These are phyloP conservation scores for Dillenia turbinata DNA, from an alignment of 164 flowering plant genomes.

Conservation along the genomic window DNA sequence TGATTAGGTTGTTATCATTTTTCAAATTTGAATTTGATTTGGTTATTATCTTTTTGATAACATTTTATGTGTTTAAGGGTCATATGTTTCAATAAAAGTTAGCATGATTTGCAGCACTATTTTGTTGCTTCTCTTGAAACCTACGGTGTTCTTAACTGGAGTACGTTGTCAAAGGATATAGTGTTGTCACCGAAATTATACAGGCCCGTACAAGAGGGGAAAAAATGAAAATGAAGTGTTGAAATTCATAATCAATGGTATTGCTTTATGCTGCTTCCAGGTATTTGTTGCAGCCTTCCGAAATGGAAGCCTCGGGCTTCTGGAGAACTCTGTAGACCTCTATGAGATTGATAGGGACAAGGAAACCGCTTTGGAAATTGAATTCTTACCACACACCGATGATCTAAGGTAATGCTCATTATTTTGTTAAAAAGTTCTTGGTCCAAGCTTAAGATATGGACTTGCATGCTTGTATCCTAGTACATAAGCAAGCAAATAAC, in stretches of 20 bases:
- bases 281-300: conserved; percentile 61
- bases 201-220: conserved; percentile 27
- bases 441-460: no score
- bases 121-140: conserved; percentile 49
- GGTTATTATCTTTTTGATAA: no score
- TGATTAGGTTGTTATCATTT: no score
- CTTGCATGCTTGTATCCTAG: background rate
- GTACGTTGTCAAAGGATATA: conserved; percentile 20
- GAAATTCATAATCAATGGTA: conserved; percentile 21
- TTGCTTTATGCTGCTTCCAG: conserved; percentile 20
- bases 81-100: no score
- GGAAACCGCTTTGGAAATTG: conserved; percentile 34
- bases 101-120: no score
- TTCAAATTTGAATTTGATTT: no score
- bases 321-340: conserved; percentile 38
- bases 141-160: conserved; percentile 38
- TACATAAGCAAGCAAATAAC: background rate
- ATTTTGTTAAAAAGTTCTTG: background rate
- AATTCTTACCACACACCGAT: conserved; percentile 55
- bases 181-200: conserved; percentile 15
- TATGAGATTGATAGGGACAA: conserved; percentile 50
- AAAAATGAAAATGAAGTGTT: conserved; percentile 12
- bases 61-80: no score
- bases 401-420: conserved; percentile 34
- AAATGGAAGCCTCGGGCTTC: conserved; percentile 44